Evolutionary conservation across 2,329 filamentous ascomycete species (phyloP).

Genomic region (Hypoxylon sp.): DNA sequence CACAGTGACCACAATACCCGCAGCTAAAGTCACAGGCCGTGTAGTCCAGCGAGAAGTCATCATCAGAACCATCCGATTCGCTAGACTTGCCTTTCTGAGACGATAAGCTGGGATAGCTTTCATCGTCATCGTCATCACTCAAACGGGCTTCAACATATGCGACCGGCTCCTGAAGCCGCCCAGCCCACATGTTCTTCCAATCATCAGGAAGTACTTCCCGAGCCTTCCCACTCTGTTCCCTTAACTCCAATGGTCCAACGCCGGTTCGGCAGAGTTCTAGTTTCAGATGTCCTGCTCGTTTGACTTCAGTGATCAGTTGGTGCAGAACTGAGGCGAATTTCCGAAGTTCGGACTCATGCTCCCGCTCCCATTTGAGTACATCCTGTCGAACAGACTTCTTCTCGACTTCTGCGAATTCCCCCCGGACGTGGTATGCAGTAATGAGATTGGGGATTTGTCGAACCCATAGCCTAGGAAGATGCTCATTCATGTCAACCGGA

Average conservation of each 20-base stretch:
- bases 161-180: neutral
- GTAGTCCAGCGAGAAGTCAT: conserved; percentile 40
- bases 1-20: conserved; percentile 46
- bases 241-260: conserved; percentile 41
- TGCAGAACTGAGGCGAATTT: conserved; percentile 40
- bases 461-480: conserved; percentile 46
- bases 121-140: conserved; percentile 34
- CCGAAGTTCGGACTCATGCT: conserved; percentile 38
- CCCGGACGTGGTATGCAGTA: conserved; percentile 40
- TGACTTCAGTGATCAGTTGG: conserved; percentile 40
- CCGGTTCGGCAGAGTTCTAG: conserved; percentile 42
- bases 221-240: conserved; percentile 35
- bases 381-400: conserved; percentile 28
- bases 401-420: conserved; percentile 41
- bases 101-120: conserved; percentile 32
- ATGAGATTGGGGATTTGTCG: conserved; percentile 45
- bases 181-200: conserved; percentile 43
- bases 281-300: conserved; percentile 41
- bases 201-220: conserved; percentile 39
- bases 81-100: conserved; percentile 13
- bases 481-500: conserved; percentile 37
- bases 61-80: conserved; percentile 28
- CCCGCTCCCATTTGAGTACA: conserved; percentile 40
- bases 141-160: conserved; percentile 9
- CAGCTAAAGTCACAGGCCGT: conserved; percentile 40